These are phyloP conservation scores for Rubia balearica DNA, from an alignment of 305 asterid species.

Conservation along the genomic window DNA sequence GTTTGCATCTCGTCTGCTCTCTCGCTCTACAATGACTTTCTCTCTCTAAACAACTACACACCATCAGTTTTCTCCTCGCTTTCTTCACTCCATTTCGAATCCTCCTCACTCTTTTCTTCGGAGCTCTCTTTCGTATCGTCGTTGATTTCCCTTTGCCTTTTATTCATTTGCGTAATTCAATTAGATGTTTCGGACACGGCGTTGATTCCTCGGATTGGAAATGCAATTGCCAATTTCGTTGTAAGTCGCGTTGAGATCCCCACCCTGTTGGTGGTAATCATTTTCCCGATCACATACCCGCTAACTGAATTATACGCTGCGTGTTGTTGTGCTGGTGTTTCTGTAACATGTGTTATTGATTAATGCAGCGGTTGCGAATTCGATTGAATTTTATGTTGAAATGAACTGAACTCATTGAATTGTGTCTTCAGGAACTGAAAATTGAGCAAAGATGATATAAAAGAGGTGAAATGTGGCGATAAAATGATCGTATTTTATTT, in stretches of 20 bases:
- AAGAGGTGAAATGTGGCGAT: background rate
- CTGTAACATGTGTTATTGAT: background rate
- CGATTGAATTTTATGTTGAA: background rate
- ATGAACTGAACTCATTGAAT: conserved; percentile 10
- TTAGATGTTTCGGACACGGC: conserved; percentile 19
- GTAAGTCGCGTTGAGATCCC: conserved; percentile 37
- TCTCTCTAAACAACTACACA: conserved; percentile 8
- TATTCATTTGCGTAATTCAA: conserved; percentile 18
- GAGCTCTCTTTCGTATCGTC: background rate
- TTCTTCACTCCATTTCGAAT: conserved; percentile 17
- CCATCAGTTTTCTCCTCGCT: conserved; percentile 10
- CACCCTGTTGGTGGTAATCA: conserved; percentile 26
- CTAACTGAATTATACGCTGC: background rate
- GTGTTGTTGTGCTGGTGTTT: conserved; percentile 1
- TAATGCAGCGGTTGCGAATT: conserved; percentile 12
- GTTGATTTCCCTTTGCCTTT: background rate
- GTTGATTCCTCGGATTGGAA: conserved; percentile 39
- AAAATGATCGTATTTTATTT: conserved; percentile 1
- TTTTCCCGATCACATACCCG: conserved; percentile 35
- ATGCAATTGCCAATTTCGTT: conserved; percentile 28
- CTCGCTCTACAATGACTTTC: conserved; percentile 12
- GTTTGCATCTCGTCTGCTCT: conserved; percentile 21
- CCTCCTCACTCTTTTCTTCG: conserved; percentile 9
- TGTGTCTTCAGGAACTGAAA: background rate
- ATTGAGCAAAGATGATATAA: background rate